Percentiles rank a stretch among this genome's conserved stretches.
phyloP scores from a whole-genome alignment of 768 basidiomycete genomes.

The Suillus lakei region DNA sequence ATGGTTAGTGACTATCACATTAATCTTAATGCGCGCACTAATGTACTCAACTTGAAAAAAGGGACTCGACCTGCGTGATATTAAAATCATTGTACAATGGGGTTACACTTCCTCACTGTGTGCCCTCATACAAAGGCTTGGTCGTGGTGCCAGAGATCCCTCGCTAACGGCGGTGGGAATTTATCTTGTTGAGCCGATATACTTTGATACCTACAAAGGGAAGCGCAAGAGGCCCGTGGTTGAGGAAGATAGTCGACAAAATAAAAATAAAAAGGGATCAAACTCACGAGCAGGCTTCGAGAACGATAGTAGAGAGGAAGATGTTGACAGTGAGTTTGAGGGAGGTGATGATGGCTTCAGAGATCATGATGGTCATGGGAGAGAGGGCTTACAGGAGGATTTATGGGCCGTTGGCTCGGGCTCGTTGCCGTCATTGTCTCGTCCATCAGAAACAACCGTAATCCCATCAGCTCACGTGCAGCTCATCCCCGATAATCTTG shows the following conservation, averaged over 20 bases:
- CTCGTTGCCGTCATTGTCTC: too few relatives aligned
- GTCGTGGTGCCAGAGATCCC: conserved; percentile 14
- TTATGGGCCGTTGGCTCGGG: too few relatives aligned
- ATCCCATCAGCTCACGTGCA: too few relatives aligned
- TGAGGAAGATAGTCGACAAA: too few relatives aligned
- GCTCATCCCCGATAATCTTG: too few relatives aligned
- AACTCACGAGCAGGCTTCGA: conserved; percentile 5
- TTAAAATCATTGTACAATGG: conserved; percentile 19
- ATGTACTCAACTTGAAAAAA: conserved; percentile 1
- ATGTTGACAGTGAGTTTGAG: background rate
- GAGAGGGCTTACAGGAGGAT: background rate
- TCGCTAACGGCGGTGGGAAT: conserved; percentile 12
- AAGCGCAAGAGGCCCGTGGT: too few relatives aligned
- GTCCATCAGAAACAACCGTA: too few relatives aligned
- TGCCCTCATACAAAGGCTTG: conserved; percentile 19
- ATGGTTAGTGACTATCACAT: conserved; percentile 31
- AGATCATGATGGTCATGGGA: background rate
- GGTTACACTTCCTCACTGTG: conserved; percentile 12
- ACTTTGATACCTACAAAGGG: conserved; percentile 14
- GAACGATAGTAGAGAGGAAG: background rate
- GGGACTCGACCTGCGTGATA: conserved; percentile 19
- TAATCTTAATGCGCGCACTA: background rate
- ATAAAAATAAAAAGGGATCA: too few relatives aligned
- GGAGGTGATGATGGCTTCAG: background rate
- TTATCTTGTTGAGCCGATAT: conserved; percentile 19